These are phyloP conservation scores for Beauveria sp. DNA, from an alignment of 2,329 filamentous ascomycete species.

Conservation along the genomic window DNA sequence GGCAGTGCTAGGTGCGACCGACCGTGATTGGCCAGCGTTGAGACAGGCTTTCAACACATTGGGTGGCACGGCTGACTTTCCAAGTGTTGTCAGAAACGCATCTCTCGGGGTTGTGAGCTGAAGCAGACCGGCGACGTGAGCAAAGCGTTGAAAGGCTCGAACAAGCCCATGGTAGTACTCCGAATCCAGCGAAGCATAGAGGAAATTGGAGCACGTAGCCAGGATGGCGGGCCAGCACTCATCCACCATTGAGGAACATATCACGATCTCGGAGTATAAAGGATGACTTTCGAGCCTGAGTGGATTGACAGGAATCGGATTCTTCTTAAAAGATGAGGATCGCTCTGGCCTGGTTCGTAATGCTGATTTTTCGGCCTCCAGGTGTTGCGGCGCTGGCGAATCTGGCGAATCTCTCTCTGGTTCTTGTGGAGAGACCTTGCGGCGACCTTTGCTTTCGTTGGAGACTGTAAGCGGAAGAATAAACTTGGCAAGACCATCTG, in stretches of 20 bases:
- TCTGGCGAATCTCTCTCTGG: slow-evolving; percentile 33
- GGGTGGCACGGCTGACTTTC: slow-evolving; percentile 85
- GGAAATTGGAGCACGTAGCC: slow-evolving; percentile 89
- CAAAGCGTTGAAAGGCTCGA: slow-evolving; percentile 87
- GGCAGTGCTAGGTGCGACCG: slow-evolving; percentile 36
- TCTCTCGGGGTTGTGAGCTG: slow-evolving; percentile 80
- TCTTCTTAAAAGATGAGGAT: slow-evolving; percentile 62
- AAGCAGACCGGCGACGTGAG: slow-evolving; percentile 86
- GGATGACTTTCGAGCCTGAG: slow-evolving; percentile 67
- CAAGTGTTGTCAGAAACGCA: slow-evolving; percentile 87
- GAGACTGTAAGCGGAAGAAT: slow-evolving; percentile 86
- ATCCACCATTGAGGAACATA: slow-evolving; percentile 76
- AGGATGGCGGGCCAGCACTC: slow-evolving; percentile 94
- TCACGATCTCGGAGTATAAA: slow-evolving; percentile 61
- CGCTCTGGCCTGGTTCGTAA: slow-evolving; percentile 41
- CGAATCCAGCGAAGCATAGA: slow-evolving; percentile 84
- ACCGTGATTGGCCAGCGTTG: slow-evolving; percentile 38
- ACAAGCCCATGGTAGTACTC: slow-evolving; percentile 92
- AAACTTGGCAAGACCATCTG: slow-evolving; percentile 88
- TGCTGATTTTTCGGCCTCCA: slow-evolving; percentile 26
- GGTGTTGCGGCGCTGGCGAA: slow-evolving; percentile 32
- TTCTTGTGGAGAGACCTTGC: slow-evolving; percentile 38
- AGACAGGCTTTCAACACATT: slow-evolving; percentile 60
- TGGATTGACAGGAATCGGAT: slow-evolving; percentile 77
- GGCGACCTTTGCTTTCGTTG: slow-evolving; percentile 52